Base-by-base conservation (phyloP, 1,284 basidiomycete species). In the Cutaneotrichosporon sp. region DNA sequence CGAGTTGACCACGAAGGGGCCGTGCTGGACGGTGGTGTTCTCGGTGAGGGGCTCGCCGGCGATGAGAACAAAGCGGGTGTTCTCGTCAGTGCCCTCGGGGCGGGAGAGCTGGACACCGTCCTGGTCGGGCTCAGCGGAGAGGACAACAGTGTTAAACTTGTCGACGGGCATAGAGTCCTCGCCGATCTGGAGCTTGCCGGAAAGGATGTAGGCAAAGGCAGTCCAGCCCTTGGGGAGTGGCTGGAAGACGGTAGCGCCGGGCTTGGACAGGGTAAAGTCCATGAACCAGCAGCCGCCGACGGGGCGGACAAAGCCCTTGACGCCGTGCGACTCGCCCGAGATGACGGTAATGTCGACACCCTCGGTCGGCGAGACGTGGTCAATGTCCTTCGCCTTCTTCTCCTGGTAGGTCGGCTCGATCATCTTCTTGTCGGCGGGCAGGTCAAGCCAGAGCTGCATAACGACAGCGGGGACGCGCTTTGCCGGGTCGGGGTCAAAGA, bases 221-320 rank as follows among this genome's bases (percentile, higher is more conserved):
- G 88, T 91, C 88, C 90, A 91, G 35, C 84, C 85, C 33, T 76
- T 72, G 80, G 92, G 91, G 41, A 97, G 79, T 4, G 85, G 80
- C 69, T 96, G 92, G 77, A 90, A 96, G 17, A 90, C 80, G 15
- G 75, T 77, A n/a, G 79, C 78, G 4, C 82, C 83, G 20, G 84
- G 80, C 54, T 80, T 80, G 50, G 80, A 77, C 69, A 94, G 85
- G 54, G 78, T 82, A 55, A 88, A 77, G 70, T 96, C 90, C 77
- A 94, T 85, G 74, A 85, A 97, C 87, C 90, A 92, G 73, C 91
- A 93, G 2, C 90, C 91, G 14, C 91, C 92, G 4, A 93, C 82
- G 0, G 90, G 87, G 49, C 86, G 79, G 23, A 97, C 91, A 17
- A 90, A 90, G 2, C 89, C 92, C 67, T 86, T 52, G 10, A 87